phyloP scores from a whole-genome alignment of 192 early-diverging fungal genomes.

The Cladochytrium replicatum region DNA sequence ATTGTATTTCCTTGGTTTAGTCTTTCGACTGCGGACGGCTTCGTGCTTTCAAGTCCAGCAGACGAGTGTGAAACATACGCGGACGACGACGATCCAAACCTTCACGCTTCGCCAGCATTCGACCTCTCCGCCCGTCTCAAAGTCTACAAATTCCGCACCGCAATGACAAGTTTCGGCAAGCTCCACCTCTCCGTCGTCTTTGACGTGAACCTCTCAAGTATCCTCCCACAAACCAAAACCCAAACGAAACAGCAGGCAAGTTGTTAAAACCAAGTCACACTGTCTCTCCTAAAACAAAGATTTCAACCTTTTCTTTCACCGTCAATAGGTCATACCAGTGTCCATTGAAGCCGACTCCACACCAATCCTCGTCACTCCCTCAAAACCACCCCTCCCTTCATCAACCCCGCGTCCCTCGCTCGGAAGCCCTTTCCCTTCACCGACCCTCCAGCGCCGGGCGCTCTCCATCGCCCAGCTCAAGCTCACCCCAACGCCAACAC shows the following conservation, averaged over 20 bases:
- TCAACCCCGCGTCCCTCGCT: too few relatives aligned
- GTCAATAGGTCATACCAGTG: too few relatives aligned
- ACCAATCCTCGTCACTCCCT: too few relatives aligned
- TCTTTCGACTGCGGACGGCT: slow-evolving; percentile 30
- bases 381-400: too few relatives aligned
- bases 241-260: not conserved
- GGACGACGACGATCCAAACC: too few relatives aligned
- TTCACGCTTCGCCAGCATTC: slow-evolving; percentile 14
- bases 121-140: slow-evolving; percentile 24
- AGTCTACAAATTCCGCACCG: slow-evolving; percentile 33
- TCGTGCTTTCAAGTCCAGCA: too few relatives aligned
- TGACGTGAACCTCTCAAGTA: slow-evolving; percentile 20
- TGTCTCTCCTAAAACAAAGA: too few relatives aligned
- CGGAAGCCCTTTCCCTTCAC: slow-evolving; percentile 23
- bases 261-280: slow-evolving; percentile 1
- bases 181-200: slow-evolving; percentile 39
- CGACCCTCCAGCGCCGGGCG: slow-evolving; percentile 18
- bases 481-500: not conserved
- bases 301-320: too few relatives aligned
- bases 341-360: too few relatives aligned
- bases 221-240: not conserved
- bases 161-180: slow-evolving; percentile 12
- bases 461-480: slow-evolving; percentile 8
- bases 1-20: slow-evolving; percentile 9
- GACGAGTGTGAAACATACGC: too few relatives aligned